phyloP scores from a whole-genome alignment of 345 rosid genomes.

The Dovyalis caffra region DNA sequence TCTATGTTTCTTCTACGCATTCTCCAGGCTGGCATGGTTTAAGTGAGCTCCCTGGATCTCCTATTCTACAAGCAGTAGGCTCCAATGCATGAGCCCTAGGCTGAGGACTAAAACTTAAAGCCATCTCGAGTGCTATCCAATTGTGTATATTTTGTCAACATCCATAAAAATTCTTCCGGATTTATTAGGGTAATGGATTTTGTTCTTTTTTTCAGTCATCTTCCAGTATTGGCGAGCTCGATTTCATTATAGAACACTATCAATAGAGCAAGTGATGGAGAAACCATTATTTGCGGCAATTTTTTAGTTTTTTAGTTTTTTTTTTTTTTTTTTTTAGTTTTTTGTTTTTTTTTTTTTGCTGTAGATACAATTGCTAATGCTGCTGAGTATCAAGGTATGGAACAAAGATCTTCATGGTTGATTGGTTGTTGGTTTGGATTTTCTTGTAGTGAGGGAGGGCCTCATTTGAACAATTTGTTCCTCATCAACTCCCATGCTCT shows the following conservation, averaged over 20 bases:
- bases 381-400: background rate
- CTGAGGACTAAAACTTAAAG: too few relatives aligned
- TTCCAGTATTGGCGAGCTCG: background rate
- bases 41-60: background rate
- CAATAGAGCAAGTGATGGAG: background rate
- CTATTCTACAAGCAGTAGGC: background rate
- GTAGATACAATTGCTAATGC: background rate
- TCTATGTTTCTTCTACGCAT: background rate
- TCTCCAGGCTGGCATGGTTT: background rate
- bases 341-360: background rate
- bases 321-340: too few relatives aligned
- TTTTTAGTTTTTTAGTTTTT: too few relatives aligned
- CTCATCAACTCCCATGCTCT: constrained; percentile 70
- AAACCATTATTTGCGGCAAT: too few relatives aligned
- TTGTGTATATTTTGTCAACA: background rate
- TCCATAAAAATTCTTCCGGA: background rate
- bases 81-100: background rate
- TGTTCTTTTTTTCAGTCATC: background rate
- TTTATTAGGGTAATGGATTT: background rate
- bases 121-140: background rate
- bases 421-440: constrained; percentile 25
- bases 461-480: constrained; percentile 81
- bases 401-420: constrained; percentile 12
- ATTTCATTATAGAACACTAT: background rate
- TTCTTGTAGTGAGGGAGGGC: constrained; percentile 75